Base-by-base conservation (phyloP, 208 protist species). In the Porcisia hertigi region DNA sequence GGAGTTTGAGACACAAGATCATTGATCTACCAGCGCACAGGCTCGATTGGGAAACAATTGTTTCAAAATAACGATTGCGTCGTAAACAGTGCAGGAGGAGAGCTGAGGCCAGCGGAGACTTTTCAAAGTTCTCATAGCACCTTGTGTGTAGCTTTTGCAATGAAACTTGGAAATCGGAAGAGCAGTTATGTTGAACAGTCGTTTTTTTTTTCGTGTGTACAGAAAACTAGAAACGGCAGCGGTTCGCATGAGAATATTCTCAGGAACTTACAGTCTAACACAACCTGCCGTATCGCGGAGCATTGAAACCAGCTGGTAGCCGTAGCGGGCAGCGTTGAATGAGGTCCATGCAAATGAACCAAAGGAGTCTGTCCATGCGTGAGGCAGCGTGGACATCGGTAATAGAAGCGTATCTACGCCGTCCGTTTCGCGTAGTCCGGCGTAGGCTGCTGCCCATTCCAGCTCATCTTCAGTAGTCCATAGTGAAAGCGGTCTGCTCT, bases 391-490 rank as follows among this genome's bases (percentile, higher is more conserved):
- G 14, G 58, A 62, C 14, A 79, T 43, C 30, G 73, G 73, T 25
- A 55, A 41, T 49, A 80, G 62, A 20, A 75, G 65, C 0, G 30
- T 4, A 30, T 30, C 39, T 12, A 0, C 23, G 7, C 12, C 23
- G 45, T 54, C 63, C 1, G 20, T 53, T 9, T n/a, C 16, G 34
- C 72, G 57, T 2, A 81, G 60, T 16, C 75, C 79, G 25, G 58
- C 79, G 65, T 84, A 93, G 14, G 59, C 25, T 1, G 73, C 69
- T 1, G 88, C 63, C 80, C 87, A 92, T 41, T 60, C 64, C 20
- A 96, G 76, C 71, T 96, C 92, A 75, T 94, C 88, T 14, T 80
- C 55, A 3, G 92, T 75, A 2, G 66, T 89, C 90, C 92, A 96
- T 0, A 52, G 36, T 11, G 73, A 83, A 14, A 16, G 63, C 3